Conservation (phyloP, 1,284 basidiomycete species). For the Ustilago bromivora region DNA sequence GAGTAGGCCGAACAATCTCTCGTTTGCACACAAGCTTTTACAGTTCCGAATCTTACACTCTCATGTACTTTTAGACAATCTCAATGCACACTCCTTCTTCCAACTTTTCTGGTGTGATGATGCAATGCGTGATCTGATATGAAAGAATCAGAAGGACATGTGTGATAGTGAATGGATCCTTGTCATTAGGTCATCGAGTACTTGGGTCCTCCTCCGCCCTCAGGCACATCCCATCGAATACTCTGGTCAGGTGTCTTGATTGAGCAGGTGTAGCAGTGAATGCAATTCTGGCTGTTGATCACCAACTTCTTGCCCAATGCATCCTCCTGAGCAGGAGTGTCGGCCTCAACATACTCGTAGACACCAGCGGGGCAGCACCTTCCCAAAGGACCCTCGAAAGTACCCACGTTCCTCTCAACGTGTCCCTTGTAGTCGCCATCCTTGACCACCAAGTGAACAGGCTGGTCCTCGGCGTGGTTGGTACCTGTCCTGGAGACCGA, state of each 20-base stretch:
- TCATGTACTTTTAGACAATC: conserved; percentile 9
- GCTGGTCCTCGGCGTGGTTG: conserved; percentile 96
- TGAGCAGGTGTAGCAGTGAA: conserved; percentile 69
- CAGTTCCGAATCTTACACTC: conserved; percentile 3
- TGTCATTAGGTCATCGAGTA: conserved; percentile 59
- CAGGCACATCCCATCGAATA: conserved; percentile 66
- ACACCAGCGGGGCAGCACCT: conserved; percentile 94
- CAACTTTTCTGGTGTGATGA: background rate
- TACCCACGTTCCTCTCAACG: conserved; percentile 74
- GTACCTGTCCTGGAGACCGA: conserved; percentile 91
- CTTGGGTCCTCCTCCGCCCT: conserved; percentile 69
- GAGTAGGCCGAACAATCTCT: conserved; percentile 4
- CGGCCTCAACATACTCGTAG: conserved; percentile 88
- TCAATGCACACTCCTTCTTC: background rate
- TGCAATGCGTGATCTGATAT: conserved; percentile 16
- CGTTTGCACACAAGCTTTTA: background rate
- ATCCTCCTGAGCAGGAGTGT: conserved; percentile 74
- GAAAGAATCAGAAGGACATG: background rate
- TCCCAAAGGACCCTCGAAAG: conserved; percentile 88
- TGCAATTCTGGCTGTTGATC: conserved; percentile 86
- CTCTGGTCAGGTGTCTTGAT: conserved; percentile 68
- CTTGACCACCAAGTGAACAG: conserved; percentile 80
- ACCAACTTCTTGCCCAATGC: conserved; percentile 85
- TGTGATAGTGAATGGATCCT: background rate
- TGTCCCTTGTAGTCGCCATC: conserved; percentile 76